Conservation (phyloP, 2,329 filamentous ascomycete genomes). For the Fusarium pseudograminearum region DNA sequence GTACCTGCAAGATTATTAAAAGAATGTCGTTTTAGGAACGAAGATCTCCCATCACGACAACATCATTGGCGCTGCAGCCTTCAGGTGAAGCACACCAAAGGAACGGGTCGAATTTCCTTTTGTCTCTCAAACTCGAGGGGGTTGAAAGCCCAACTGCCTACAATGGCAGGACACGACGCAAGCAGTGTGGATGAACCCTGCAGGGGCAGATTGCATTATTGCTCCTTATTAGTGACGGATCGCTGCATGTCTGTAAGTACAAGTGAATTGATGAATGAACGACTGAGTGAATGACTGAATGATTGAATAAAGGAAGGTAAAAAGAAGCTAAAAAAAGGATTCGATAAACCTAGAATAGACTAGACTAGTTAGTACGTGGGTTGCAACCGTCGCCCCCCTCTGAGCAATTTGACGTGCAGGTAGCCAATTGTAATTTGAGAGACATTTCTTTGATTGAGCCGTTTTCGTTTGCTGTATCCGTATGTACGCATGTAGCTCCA, state of each 20-base stretch:
- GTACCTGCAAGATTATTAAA: background rate
- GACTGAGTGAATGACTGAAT: background rate
- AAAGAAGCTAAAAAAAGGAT: slow-evolving; percentile 42
- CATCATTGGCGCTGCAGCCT: slow-evolving; percentile 33
- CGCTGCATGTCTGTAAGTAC: background rate
- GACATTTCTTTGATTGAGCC: slow-evolving; percentile 14
- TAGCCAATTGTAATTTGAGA: slow-evolving; percentile 7
- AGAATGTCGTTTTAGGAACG: slow-evolving; percentile 18
- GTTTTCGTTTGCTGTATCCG: background rate
- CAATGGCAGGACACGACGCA: slow-evolving; percentile 33
- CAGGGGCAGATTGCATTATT: slow-evolving; percentile 21
- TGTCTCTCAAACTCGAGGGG: slow-evolving; percentile 15
- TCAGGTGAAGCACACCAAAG: slow-evolving; percentile 42
- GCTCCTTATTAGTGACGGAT: slow-evolving; percentile 5
- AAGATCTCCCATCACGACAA: slow-evolving; percentile 4
- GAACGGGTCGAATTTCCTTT: slow-evolving; percentile 29
- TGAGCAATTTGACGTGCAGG: slow-evolving; percentile 46
- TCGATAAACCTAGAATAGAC: background rate
- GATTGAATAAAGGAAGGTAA: slow-evolving; percentile 9
- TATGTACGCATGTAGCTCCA: background rate
- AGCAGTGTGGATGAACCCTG: slow-evolving; percentile 30
- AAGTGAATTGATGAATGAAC: background rate
- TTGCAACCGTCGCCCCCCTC: slow-evolving; percentile 29
- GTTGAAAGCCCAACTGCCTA: slow-evolving; percentile 11
- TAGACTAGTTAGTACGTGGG: slow-evolving; percentile 12